Percentiles rank a stretch among this genome's conserved stretches.
Conservation (phyloP, 2,329 filamentous ascomycete species). For the Neoscytalidium dimidiatum region DNA sequence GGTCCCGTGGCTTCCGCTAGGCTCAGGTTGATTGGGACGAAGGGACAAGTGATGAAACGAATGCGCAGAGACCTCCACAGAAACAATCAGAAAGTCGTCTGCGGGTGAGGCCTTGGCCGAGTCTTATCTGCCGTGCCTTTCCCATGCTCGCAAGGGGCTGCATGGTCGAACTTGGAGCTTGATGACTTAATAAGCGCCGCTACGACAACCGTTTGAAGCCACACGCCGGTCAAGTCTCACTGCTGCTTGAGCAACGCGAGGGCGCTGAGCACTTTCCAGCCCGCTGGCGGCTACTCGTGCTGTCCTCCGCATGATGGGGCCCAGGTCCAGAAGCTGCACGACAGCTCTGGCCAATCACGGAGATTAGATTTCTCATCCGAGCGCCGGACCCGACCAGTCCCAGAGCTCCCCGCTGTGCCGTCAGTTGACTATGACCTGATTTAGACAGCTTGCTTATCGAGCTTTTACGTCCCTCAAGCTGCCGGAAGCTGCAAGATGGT, state of each 20-base stretch:
- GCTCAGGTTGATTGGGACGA: not conserved
- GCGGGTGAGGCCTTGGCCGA: not conserved
- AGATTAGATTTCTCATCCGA: slow-evolving; percentile 19
- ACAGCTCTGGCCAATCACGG: slow-evolving; percentile 12
- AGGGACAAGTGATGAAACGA: not conserved
- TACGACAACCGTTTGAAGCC: not conserved
- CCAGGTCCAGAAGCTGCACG: not conserved
- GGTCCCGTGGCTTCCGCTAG: not conserved
- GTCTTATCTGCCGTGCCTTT: not conserved
- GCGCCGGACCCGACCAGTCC: slow-evolving; percentile 13
- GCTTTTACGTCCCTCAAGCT: not conserved
- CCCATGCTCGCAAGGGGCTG: not conserved
- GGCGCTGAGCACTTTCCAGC: not conserved
- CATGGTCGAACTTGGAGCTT: not conserved
- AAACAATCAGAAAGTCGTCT: not conserved
- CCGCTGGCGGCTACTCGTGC: not conserved
- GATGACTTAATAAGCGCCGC: not conserved
- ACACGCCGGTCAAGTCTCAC: not conserved
- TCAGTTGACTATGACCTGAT: slow-evolving; percentile 17
- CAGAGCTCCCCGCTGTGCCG: not conserved
- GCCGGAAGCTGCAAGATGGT: not conserved
- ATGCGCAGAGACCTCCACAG: not conserved
- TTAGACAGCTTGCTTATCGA: not conserved
- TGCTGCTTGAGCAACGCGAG: not conserved
- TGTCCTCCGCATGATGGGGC: not conserved